These are phyloP conservation scores for Eucalyptus decipiens DNA, from an alignment of 345 rosid genomes.

Conservation along the genomic window DNA sequence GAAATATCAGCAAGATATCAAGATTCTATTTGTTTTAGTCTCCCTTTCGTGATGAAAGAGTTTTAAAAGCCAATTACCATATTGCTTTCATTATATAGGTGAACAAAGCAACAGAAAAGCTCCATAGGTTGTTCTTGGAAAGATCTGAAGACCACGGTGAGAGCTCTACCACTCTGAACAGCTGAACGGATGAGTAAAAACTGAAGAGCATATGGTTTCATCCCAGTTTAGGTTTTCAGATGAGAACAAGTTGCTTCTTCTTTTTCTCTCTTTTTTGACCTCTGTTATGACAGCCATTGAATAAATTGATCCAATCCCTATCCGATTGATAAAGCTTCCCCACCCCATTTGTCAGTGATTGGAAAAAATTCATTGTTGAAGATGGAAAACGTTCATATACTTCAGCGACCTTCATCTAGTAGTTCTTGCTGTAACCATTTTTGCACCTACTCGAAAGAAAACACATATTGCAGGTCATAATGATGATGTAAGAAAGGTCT, in stretches of 20 bases:
- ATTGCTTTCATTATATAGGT: background rate
- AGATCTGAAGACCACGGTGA: background rate
- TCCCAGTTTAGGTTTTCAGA: background rate
- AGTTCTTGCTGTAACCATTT: background rate
- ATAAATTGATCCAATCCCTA: background rate
- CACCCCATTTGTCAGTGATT: background rate
- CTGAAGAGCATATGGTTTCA: background rate
- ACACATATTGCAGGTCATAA: background rate
- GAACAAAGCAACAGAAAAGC: constrained; percentile 5
- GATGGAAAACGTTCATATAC: background rate
- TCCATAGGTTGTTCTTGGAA: background rate
- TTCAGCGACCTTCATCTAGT: background rate
- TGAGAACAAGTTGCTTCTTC: background rate
- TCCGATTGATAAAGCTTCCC: background rate
- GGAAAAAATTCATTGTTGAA: background rate
- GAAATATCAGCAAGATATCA: background rate
- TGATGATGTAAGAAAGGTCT: background rate
- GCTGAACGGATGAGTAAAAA: background rate
- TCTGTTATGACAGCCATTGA: too few relatives aligned
- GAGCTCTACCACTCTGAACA: background rate
- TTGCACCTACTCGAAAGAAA: background rate
- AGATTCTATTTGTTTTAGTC: background rate
- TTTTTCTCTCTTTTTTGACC: background rate
- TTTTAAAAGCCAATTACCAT: background rate
- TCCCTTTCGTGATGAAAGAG: background rate